These are phyloP conservation scores for Uronychia setigera DNA, from an alignment of 73 alveolate genomes.

Conservation along the genomic window DNA sequence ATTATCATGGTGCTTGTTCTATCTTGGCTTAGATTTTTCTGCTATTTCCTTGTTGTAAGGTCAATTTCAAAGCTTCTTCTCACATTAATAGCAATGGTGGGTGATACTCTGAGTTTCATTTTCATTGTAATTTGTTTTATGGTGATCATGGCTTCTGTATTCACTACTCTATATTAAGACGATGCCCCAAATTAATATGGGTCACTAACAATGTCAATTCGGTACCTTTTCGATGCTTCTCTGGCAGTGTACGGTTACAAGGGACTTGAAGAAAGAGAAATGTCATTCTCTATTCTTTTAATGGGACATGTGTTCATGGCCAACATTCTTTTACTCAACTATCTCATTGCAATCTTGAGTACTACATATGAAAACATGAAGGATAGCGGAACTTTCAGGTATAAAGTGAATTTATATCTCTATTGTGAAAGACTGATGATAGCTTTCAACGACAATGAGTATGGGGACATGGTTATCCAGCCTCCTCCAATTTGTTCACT, in stretches of 20 bases:
- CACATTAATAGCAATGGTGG: conserved; percentile 29
- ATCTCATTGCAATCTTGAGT: conserved; percentile 29
- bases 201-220: conserved; percentile 2
- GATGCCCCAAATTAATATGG: conserved; percentile 31
- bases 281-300: conserved; percentile 15
- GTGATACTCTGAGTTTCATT: conserved; percentile 18
- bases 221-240: conserved; percentile 29
- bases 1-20: conserved; percentile 30
- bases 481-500: not conserved
- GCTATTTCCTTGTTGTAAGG: conserved; percentile 24
- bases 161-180: conserved; percentile 23
- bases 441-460: not conserved
- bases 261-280: conserved; percentile 5
- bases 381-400: not conserved
- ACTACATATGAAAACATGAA: conserved; percentile 24
- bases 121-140: conserved; percentile 20
- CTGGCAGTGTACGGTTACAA: conserved; percentile 9
- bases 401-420: not conserved
- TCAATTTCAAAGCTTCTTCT: conserved; percentile 9
- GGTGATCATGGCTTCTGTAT: conserved; percentile 39
- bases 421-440: not conserved
- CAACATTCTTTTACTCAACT: conserved; percentile 24
- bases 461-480: conserved; percentile 33
- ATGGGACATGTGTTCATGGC: conserved; percentile 19
- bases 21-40: conserved; percentile 45